Percentiles rank a stretch among this genome's conserved stretches.
These are phyloP conservation scores for Tuber microsphaerosporum DNA, from an alignment of 495 filamentous ascomycete genomes.

Conservation along the genomic window DNA sequence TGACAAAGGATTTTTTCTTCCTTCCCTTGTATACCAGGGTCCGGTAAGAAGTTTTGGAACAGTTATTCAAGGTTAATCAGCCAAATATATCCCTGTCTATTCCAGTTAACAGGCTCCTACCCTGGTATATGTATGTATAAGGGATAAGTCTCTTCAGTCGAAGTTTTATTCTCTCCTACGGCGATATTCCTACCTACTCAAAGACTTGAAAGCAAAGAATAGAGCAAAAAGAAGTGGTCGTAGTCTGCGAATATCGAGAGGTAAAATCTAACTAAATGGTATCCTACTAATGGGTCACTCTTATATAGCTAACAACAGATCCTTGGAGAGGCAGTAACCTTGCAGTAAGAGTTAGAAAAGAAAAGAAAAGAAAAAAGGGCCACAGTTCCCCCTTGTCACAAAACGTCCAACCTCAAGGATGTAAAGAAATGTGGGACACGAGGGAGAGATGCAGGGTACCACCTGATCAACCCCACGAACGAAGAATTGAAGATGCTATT, in stretches of 20 bases:
- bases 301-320: background rate
- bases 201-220: background rate
- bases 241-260: background rate
- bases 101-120: too few species aligned
- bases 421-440: background rate
- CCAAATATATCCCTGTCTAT: too few species aligned
- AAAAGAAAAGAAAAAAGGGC: background rate
- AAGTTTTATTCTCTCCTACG: background rate
- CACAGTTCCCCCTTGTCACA: background rate
- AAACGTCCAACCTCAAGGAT: background rate
- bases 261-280: background rate
- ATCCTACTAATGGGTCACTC: background rate
- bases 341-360: background rate
- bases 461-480: slow-evolving; percentile 2
- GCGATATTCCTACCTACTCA: background rate
- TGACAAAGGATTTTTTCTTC: slow-evolving; percentile 11
- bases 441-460: background rate
- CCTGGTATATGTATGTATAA: background rate
- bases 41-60: too few species aligned
- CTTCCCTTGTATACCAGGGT: background rate
- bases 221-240: background rate
- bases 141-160: background rate
- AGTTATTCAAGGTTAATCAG: too few species aligned
- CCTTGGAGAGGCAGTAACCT: background rate
- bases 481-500: background rate